Evolutionary conservation across 164 flowering plant genomes (phyloP), one percentile per base, ranked within the genome.

Genomic region (Chimonanthus praecox): DNA sequence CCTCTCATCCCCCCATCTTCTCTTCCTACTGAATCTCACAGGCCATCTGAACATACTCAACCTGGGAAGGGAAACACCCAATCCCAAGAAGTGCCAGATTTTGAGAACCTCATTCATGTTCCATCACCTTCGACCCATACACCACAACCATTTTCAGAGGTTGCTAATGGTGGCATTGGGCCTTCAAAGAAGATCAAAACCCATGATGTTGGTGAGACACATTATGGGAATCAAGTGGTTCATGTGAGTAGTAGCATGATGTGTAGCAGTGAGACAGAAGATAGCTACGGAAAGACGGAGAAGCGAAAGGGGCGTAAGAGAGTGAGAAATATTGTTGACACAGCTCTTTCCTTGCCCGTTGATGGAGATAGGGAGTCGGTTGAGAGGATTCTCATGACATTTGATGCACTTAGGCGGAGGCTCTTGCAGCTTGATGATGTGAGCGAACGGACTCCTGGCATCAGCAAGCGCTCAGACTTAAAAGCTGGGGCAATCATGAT

Each of bases 351-450:
- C 10, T 48, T 64, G 7, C 60, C 82, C 4, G 77, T 64, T 44
- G 81, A 76, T 68, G 84, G 79, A 49, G 84, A 80, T 64, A 72
- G 72, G 47, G 84, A 82, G n/a, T 58, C 81, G 0, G 82, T 82
- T 47, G 74, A 69, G 47, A 72, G 76, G 64, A 33, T 84, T 10
- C 79, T 81, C 3, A 71, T 78, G 77, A 80, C 68, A 21, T 82
- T 76, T 75, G 86, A 83, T 71, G 83, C 83, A 0, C 79, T 82
- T n/a, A 79, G 85, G n/a, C 63, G 86, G 60, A 74, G 84, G 64
- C 20, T 83, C 62, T 20, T 76, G 47, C 87, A 84, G 70, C 49
- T 80, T 15, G 82, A 81, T 64, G 83, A 83, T 51, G 67, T 81
- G 46, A 83, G 70, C 58, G 85, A 76, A 63, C 64, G 74, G 9